These are phyloP conservation scores for Fusarium zealandicum DNA, from an alignment of 2,329 filamentous ascomycete genomes.

Conservation along the genomic window DNA sequence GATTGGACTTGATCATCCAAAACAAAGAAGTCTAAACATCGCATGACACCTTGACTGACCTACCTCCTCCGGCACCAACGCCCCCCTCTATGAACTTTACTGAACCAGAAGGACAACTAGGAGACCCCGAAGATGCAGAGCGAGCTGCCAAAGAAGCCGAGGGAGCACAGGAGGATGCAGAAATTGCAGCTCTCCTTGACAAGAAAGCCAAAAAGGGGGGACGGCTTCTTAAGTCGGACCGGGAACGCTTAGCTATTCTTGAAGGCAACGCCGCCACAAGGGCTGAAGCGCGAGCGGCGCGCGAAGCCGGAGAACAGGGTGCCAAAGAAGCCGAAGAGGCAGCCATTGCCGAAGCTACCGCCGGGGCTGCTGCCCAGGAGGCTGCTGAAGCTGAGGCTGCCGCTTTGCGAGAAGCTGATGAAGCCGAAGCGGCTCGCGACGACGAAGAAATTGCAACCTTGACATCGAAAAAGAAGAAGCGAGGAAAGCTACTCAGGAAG, in stretches of 20 bases:
- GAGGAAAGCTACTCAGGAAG: conserved; percentile 34
- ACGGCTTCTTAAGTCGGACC: conserved; percentile 32
- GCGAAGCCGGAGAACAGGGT: conserved; percentile 30
- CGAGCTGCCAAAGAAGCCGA: conserved; percentile 29
- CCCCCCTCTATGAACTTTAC: conserved; percentile 56
- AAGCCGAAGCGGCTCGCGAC: conserved; percentile 40
- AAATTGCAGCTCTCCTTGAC: conserved; percentile 50
- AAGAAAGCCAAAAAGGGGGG: conserved; percentile 47
- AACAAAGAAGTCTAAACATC: conserved; percentile 55
- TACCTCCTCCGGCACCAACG: conserved; percentile 57
- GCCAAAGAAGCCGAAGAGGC: conserved; percentile 27
- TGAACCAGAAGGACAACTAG: conserved; percentile 46
- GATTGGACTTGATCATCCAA: conserved; percentile 51
- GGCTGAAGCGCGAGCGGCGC: conserved; percentile 41
- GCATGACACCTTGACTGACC: conserved; percentile 50
- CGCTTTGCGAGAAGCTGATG: conserved; percentile 41
- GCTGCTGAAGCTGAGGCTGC: conserved; percentile 31
- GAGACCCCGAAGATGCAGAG: conserved; percentile 42
- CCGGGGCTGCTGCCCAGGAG: conserved; percentile 12
- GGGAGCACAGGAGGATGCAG: conserved; percentile 40
- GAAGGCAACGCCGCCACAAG: conserved; percentile 37
- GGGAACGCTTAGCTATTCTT: conserved; percentile 30
- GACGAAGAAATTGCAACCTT: conserved; percentile 32
- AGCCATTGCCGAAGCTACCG: conserved; percentile 39
- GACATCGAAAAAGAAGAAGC: conserved; percentile 31